A percentile compares a stretch with the other conserved stretches of the same genome.
Conservation (phyloP, 176 grass and related monocot genomes). For the Paspalum vaginatum region DNA sequence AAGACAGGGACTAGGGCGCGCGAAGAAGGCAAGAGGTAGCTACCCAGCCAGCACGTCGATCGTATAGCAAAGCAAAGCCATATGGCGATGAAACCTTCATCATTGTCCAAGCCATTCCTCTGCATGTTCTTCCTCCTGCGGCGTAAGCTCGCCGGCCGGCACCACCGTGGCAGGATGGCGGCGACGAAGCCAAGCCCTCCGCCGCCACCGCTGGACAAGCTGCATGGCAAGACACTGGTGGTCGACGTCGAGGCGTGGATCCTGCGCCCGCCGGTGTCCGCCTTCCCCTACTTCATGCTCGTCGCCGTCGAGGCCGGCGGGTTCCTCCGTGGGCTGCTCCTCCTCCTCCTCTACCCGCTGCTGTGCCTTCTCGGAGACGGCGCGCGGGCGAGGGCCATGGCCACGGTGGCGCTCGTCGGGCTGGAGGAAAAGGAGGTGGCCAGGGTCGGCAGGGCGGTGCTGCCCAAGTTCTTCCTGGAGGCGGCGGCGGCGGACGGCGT, state of each 20-base stretch:
- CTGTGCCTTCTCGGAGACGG: slow-evolving; percentile 37
- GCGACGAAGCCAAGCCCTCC: slow-evolving; percentile 21
- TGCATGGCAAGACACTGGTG: slow-evolving; percentile 48
- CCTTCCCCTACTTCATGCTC: slow-evolving; percentile 87
- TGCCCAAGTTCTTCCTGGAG: slow-evolving; percentile 75
- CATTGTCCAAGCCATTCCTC: slow-evolving; percentile 53
- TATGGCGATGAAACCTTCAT: slow-evolving; percentile 26
- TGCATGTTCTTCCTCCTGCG: slow-evolving; percentile 37
- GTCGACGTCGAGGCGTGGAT: slow-evolving; percentile 67
- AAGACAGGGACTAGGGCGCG: slow-evolving; percentile 13
- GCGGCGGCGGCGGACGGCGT: slow-evolving; percentile 58
- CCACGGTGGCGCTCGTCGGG: slow-evolving; percentile 61
- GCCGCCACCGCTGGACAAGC: slow-evolving; percentile 37
- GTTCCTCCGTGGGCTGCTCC: slow-evolving; percentile 55
- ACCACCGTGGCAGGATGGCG: not conserved
- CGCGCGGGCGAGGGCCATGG: slow-evolving; percentile 54
- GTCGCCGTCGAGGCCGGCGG: slow-evolving; percentile 78
- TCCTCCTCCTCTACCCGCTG: slow-evolving; percentile 57
- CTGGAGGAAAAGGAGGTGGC: slow-evolving; percentile 54
- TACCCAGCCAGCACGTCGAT: not conserved
- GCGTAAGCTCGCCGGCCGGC: slow-evolving; percentile 36
- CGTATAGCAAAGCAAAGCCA: not conserved
- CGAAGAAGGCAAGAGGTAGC: not conserved
- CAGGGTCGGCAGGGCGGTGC: slow-evolving; percentile 52
- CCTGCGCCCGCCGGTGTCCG: slow-evolving; percentile 50